These are phyloP conservation scores for Metschnikowia lochheadii DNA, from an alignment of 805 yeast genomes.

Conservation along the genomic window DNA sequence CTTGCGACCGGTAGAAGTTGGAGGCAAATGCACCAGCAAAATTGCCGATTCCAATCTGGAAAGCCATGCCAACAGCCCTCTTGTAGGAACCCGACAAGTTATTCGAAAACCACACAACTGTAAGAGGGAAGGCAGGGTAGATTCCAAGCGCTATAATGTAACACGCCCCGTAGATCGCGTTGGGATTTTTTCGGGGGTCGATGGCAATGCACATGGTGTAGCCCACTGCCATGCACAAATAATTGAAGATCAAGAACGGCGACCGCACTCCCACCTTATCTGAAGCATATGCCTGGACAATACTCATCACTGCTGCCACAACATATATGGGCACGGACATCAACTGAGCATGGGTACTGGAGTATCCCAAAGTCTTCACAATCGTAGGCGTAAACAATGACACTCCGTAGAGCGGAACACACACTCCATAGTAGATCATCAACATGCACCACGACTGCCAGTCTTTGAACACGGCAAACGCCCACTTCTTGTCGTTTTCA, in stretches of 20 bases:
- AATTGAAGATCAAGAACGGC: slow-evolving; percentile 25
- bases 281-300: slow-evolving; percentile 24
- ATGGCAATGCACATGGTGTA: slow-evolving; percentile 26
- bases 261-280: slow-evolving; percentile 27
- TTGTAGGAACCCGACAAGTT: slow-evolving; percentile 34
- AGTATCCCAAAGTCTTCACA: slow-evolving; percentile 41
- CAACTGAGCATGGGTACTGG: slow-evolving; percentile 38
- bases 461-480: slow-evolving; percentile 21
- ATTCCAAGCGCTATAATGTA: slow-evolving; percentile 29
- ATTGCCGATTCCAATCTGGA: slow-evolving; percentile 38
- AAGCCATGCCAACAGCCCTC: slow-evolving; percentile 37
- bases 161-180: slow-evolving; percentile 29
- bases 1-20: slow-evolving; percentile 28
- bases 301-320: slow-evolving; percentile 28
- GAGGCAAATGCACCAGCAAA: slow-evolving; percentile 35
- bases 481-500: slow-evolving; percentile 9
- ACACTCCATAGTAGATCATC: slow-evolving; percentile 25
- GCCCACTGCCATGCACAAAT: slow-evolving; percentile 29
- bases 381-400: slow-evolving; percentile 45
- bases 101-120: slow-evolving; percentile 35
- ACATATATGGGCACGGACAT: slow-evolving; percentile 43
- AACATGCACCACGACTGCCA: slow-evolving; percentile 29
- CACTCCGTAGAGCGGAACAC: slow-evolving; percentile 33
- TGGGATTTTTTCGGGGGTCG: slow-evolving; percentile 20
- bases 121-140: slow-evolving; percentile 27